Conservation (phyloP, 2,329 filamentous ascomycete species). For the Colletotrichum theobromicola region DNA sequence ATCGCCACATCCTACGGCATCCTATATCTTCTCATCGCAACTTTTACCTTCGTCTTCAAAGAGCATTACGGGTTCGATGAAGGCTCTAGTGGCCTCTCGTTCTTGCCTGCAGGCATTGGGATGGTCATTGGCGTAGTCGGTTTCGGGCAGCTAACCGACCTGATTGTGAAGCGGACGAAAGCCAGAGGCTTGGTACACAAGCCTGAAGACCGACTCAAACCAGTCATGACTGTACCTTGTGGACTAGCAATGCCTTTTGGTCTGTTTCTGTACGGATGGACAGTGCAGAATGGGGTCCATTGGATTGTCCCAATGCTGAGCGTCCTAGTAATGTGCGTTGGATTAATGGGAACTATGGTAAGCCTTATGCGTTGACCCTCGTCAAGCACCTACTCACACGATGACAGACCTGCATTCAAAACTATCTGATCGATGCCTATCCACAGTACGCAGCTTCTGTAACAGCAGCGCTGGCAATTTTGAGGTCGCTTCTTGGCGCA, state of each 20-base stretch:
- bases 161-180: not conserved
- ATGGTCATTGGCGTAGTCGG: not conserved
- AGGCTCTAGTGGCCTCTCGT: not conserved
- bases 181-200: not conserved
- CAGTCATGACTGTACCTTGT: not conserved
- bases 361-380: not conserved
- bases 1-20: not conserved
- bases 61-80: not conserved
- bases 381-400: not conserved
- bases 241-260: not conserved
- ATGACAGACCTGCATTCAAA: not conserved
- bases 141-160: not conserved
- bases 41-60: not conserved
- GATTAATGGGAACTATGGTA: not conserved
- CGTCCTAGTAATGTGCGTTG: not conserved
- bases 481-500: not conserved
- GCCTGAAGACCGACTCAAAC: not conserved
- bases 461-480: not conserved
- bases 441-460: not conserved
- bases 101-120: not conserved
- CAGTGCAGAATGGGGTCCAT: not conserved
- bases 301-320: not conserved
- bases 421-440: not conserved
- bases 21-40: not conserved
- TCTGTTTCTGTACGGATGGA: not conserved